Evolutionary conservation across 116 monocot genomes (phyloP).

Genomic region (Dioscorea cayenensis): DNA sequence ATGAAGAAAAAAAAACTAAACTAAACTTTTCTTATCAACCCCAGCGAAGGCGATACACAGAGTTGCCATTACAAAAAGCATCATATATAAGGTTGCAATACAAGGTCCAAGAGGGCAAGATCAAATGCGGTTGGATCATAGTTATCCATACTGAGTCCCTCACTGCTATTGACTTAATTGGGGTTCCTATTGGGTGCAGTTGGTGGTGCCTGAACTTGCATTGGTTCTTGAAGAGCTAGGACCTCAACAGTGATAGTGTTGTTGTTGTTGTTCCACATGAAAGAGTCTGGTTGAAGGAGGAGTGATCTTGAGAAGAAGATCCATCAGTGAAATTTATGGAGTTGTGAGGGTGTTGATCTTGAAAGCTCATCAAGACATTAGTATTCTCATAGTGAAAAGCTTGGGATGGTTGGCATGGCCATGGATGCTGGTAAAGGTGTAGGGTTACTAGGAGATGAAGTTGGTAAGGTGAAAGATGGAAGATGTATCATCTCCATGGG

Average conservation of each 20-base stretch:
- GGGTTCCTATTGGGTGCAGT: neutral
- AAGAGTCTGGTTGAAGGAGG: conserved; percentile 17
- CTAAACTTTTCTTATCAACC: conserved; percentile 32
- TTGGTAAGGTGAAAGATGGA: conserved; percentile 17
- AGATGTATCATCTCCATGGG: conserved; percentile 17
- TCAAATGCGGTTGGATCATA: conserved; percentile 37
- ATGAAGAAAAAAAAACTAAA: too few relatives aligned
- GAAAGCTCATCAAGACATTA: conserved; percentile 42
- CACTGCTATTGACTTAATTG: conserved; percentile 15
- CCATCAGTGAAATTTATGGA: conserved; percentile 18
- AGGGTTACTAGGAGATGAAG: neutral
- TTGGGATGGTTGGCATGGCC: conserved; percentile 1
- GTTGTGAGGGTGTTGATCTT: conserved; percentile 30
- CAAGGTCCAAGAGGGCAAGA: conserved; percentile 57
- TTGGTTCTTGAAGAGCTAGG: conserved; percentile 6
- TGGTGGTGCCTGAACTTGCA: conserved; percentile 2
- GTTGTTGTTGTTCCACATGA: conserved; percentile 16
- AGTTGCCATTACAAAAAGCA: conserved; percentile 29
- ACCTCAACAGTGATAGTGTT: neutral
- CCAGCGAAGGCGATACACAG: conserved; percentile 76
- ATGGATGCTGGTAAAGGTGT: conserved; percentile 13
- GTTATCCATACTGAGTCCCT: conserved; percentile 1
- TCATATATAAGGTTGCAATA: conserved; percentile 52
- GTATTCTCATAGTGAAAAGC: conserved; percentile 29
- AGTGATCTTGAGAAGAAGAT: conserved; percentile 19